phyloP scores from a whole-genome alignment of 805 yeast genomes.

The Saccharomycopsis javanensis region DNA sequence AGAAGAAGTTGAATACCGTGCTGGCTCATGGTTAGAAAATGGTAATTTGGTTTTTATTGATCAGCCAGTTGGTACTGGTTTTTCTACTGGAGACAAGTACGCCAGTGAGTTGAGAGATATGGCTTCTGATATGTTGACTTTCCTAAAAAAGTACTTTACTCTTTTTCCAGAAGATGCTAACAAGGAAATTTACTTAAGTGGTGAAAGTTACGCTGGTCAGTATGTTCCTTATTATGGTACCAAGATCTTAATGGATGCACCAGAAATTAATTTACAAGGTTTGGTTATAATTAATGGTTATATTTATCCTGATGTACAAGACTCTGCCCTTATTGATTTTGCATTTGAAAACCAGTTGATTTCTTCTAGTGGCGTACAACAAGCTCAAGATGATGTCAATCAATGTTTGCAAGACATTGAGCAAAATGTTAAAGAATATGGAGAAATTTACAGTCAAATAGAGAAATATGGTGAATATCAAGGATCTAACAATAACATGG shows the following conservation, averaged over 20 bases:
- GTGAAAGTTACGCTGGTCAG: constrained; percentile 97
- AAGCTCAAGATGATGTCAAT: constrained; percentile 7
- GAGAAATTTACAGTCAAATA: constrained; percentile 10
- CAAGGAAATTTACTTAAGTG: constrained; percentile 71
- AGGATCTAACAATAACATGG: constrained; percentile 5
- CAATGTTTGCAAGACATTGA: constrained; percentile 5
- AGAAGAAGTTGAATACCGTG: constrained; percentile 41
- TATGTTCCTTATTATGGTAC: constrained; percentile 83
- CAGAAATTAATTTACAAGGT: constrained; percentile 41
- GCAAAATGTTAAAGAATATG: constrained; percentile 1
- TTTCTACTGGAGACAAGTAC: constrained; percentile 47
- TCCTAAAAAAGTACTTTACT: constrained; percentile 55
- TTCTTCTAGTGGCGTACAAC: background rate
- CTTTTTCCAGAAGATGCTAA: constrained; percentile 61
- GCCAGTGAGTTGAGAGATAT: constrained; percentile 48
- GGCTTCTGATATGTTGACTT: constrained; percentile 50
- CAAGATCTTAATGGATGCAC: constrained; percentile 35
- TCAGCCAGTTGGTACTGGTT: constrained; percentile 94
- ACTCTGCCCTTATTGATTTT: constrained; percentile 21
- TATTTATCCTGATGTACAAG: constrained; percentile 80
- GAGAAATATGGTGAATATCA: constrained; percentile 17
- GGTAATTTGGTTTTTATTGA: constrained; percentile 81
- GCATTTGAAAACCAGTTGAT: constrained; percentile 12
- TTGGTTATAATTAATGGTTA: constrained; percentile 87
- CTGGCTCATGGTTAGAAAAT: constrained; percentile 75